Evolutionary conservation across 345 rosid species (phyloP).

Genomic region (Iberis pinnata): DNA sequence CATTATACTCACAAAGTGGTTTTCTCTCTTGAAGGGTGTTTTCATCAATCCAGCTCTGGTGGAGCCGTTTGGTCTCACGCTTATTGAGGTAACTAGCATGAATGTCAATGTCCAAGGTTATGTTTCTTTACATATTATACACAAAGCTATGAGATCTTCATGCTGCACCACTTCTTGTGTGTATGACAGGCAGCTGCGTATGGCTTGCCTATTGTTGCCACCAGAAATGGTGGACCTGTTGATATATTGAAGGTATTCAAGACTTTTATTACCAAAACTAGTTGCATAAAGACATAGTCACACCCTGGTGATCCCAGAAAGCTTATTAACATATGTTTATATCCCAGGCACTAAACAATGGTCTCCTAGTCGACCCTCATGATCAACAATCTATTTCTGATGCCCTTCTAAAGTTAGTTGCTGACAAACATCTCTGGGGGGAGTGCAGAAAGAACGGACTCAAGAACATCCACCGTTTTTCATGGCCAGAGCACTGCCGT

Average conservation of each 20-base stretch:
- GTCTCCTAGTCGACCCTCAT: constrained; percentile 92
- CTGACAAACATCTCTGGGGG: constrained; percentile 83
- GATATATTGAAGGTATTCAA: constrained; percentile 44
- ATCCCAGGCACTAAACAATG: constrained; percentile 79
- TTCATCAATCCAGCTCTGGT: constrained; percentile 97
- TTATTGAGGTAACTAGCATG: constrained; percentile 63
- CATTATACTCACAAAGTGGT: background rate
- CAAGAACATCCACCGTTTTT: constrained; percentile 88
- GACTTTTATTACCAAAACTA: background rate
- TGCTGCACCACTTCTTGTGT: constrained; percentile 5
- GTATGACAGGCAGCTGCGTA: constrained; percentile 86
- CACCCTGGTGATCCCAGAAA: background rate
- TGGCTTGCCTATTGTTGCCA: constrained; percentile 97
- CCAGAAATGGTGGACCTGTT: constrained; percentile 97
- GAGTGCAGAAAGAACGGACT: constrained; percentile 87
- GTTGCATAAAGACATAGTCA: background rate
- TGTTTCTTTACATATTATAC: constrained; percentile 37
- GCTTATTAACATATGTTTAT: constrained; percentile 5
- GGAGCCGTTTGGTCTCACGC: constrained; percentile 95
- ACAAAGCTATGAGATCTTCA: constrained; percentile 16
- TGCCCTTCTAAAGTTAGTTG: constrained; percentile 83
- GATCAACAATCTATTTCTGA: constrained; percentile 80
- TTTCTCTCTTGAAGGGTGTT: constrained; percentile 57
- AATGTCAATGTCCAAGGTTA: constrained; percentile 4
- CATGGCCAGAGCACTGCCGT: constrained; percentile 98